Base-by-base conservation (phyloP, 192 early-diverging fungal species). In the Linnemannia zychae region DNA sequence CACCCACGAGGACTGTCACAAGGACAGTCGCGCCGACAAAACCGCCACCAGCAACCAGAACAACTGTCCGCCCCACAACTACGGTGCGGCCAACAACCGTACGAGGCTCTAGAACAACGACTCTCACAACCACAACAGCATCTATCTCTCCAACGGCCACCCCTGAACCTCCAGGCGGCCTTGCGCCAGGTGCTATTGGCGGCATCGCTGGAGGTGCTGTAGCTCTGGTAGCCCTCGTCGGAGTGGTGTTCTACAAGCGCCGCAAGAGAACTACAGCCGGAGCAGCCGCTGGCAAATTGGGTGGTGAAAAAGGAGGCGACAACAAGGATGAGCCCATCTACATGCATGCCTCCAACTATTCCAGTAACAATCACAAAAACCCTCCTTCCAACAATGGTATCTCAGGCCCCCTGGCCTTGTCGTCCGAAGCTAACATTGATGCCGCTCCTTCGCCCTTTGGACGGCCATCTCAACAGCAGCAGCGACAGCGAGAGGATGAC, bases 191-290 rank as follows among this genome's bases (percentile, higher is more conserved):
- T 12, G 83, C 77, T 17, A 79, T 85, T 34, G 83, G 83, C 44
- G 83, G 83, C 15, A 85, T 85, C 47, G 83, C 71, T 22, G 83
- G 77, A 4, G 81, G 47, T 33, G 83, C 22, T 28, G 74, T 76
- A 6, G 68, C 75, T 7, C 48, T 83, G 12, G 20, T 79, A 1
- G 83, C 77, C 6, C 52, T 85, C 20, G 74, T 79, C 34, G 83
- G 74, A 13, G 36, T 85, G n/a, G 18, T 85, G 22, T 76, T 74
- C 33, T 85, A 72, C 78, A 85, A 85, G 50, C 72, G 83, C 40
- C 72, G 71, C 31, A 85, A 79, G 38, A 60, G 78, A 60, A 53
- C 49, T 13, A 36, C 34, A 7, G 46, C 18, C 46, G 28, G 36
- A 11, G 36, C 67, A 18, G 47, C 57, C 57, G 28, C 68, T 3